phyloP scores from a whole-genome alignment of 805 yeast species.

The Cyberlindnera euphorbiae region DNA sequence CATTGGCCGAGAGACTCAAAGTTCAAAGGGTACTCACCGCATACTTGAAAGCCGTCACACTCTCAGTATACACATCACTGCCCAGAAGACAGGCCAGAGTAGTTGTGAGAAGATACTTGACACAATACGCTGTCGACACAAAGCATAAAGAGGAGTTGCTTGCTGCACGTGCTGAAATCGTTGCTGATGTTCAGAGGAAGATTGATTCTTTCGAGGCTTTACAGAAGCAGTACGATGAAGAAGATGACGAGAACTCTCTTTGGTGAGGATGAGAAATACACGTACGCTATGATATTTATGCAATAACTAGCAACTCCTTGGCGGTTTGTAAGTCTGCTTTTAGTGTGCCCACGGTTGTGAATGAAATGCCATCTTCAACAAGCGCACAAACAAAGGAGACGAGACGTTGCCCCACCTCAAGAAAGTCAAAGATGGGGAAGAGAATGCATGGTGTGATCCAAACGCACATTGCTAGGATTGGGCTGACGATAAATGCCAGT shows the following conservation, averaged over 20 bases:
- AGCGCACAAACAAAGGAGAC: background rate
- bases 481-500: background rate
- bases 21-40: conserved; percentile 11
- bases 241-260: conserved; percentile 28
- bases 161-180: background rate
- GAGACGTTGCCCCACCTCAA: background rate
- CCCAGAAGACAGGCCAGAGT: conserved; percentile 7
- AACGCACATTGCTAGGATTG: background rate
- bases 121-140: conserved; percentile 5
- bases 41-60: conserved; percentile 9
- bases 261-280: conserved; percentile 20
- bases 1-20: conserved; percentile 3
- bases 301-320: too few species aligned
- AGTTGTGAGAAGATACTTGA: conserved; percentile 3
- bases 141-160: conserved; percentile 4
- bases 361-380: background rate
- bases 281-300: background rate
- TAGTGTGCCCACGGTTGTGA: too few species aligned
- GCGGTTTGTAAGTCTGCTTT: too few species aligned
- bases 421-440: conserved; percentile 1
- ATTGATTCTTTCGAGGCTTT: conserved; percentile 18
- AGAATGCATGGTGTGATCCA: conserved; percentile 1
- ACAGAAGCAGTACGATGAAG: conserved; percentile 27
- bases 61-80: conserved; percentile 6
- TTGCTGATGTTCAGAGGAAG: conserved; percentile 4